Base-by-base conservation (phyloP, 2,329 filamentous ascomycete species). In the Fusarium marasasianum region DNA sequence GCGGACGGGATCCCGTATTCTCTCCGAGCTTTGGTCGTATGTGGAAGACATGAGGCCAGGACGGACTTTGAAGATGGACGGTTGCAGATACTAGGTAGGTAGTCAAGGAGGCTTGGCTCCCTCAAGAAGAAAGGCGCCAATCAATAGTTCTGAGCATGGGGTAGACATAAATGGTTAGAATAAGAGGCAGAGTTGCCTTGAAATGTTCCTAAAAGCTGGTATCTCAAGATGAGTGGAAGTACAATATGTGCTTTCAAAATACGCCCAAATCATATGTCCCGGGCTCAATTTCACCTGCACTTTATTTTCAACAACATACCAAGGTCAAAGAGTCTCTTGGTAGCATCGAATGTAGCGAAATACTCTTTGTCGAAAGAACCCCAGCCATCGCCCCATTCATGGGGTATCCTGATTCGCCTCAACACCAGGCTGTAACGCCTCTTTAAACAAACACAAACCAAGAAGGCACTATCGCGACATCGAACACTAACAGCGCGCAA, bases 371-470 rank as follows among this genome's bases (percentile, higher is more conserved):
- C 59, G 57, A 57, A 57, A 53, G 24, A 40, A 45, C 41, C 59
- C 59, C 22, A 50, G 53, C 40, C 18, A 41, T 51, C 22, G 24
- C 67, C 66, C 43, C 45, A 40, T 48, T 14, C 26, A 37, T 38
- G 14, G 35, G 41, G 66, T 71, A 70, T 70, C 44, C 64, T 57
- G 50, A 57, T 73, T 74, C 71, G 71, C 71, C 71, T 37, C 43
- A 73, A 73, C 71, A 74, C 71, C 71, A 60, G 66, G 66, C 71
- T 74, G 40, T 31, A 41, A 51, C 56, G 66, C 71, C 71, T 58
- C 53, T 51, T 43, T 24, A 51, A 68, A 45, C 26, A 44, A 53
- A 47, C 15, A n/a, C 60, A 57, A 40, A n/a, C 40, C 29, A 63
- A 47, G 18, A 53, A 50, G 31, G 29, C 31, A 40, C 31, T 29